Conservation (phyloP, 768 basidiomycete genomes). For the Sporobolomyces phaffii region DNA sequence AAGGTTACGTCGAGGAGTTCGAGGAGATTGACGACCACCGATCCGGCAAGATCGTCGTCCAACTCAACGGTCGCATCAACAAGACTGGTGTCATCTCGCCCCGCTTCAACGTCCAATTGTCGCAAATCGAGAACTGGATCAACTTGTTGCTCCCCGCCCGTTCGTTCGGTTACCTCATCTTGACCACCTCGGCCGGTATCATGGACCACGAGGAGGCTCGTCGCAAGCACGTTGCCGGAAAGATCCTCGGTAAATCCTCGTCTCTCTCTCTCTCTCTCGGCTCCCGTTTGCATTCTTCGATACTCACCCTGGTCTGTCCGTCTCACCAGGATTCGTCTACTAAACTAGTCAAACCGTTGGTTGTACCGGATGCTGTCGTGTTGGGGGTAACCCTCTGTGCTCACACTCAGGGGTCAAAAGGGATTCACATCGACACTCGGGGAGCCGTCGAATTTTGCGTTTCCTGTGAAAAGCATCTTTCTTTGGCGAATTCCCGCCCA, state of each 20-base stretch:
- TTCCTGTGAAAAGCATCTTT: not conserved
- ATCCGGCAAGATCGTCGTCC: conserved; percentile 93
- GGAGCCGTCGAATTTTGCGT: no score
- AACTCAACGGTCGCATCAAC: conserved; percentile 96
- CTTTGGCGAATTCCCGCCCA: no score
- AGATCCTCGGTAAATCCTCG: conserved; percentile 52
- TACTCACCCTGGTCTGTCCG: no score
- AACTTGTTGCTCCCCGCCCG: conserved; percentile 91
- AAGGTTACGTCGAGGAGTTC: conserved; percentile 97
- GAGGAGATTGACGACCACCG: conserved; percentile 76
- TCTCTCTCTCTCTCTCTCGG: not conserved
- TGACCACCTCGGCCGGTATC: conserved; percentile 98
- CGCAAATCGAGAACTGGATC: conserved; percentile 91
- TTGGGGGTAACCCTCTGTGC: not conserved
- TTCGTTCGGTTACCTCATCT: conserved; percentile 92
- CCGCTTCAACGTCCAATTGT: conserved; percentile 90
- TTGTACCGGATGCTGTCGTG: not conserved
- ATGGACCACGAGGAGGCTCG: conserved; percentile 98
- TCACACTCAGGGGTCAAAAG: no score
- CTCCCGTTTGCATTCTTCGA: not conserved
- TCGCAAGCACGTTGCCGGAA: conserved; percentile 95
- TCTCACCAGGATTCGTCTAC: conserved; percentile 19
- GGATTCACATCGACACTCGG: no score
- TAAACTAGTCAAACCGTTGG: conserved; percentile 8
- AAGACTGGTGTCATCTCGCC: conserved; percentile 99